Percentiles rank a stretch among this genome's conserved stretches.
phyloP scores from a whole-genome alignment of 768 basidiomycete genomes.

The Fistulinella prunicolor region DNA sequence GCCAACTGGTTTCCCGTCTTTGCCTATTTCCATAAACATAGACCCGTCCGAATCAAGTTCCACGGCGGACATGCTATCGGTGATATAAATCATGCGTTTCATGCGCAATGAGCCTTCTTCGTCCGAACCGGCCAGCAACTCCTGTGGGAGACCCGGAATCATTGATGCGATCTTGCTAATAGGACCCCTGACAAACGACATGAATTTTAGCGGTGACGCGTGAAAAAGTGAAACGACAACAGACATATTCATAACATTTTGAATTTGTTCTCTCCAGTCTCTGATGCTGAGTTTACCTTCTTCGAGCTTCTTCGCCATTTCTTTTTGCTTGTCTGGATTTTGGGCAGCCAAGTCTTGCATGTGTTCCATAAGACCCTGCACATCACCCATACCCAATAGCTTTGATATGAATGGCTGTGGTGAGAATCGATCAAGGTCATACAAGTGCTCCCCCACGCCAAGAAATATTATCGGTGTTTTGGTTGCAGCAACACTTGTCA shows the following conservation, averaged over 20 bases:
- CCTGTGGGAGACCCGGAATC: constrained; percentile 96
- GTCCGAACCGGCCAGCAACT: constrained; percentile 86
- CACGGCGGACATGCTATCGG: constrained; percentile 91
- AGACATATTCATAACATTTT: constrained; percentile 97
- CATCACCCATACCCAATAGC: constrained; percentile 90
- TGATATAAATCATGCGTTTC: constrained; percentile 98
- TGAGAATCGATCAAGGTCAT: constrained; percentile 93
- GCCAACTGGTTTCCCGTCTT: constrained; percentile 80
- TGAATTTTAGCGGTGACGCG: constrained; percentile 6
- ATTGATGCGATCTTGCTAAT: constrained; percentile 97
- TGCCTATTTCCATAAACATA: constrained; percentile 80
- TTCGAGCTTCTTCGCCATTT: constrained; percentile 96
- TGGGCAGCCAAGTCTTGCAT: constrained; percentile 95
- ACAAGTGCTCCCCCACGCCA: constrained; percentile 96
- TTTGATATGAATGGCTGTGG: constrained; percentile 98
- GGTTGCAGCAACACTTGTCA: constrained; percentile 88
- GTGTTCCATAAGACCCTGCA: constrained; percentile 97
- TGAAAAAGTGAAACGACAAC: constrained; percentile 25
- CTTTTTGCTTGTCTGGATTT: constrained; percentile 96
- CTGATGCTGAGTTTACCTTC: constrained; percentile 96
- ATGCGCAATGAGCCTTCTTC: constrained; percentile 88
- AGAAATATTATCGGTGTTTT: constrained; percentile 99
- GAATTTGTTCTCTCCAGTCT: constrained; percentile 97
- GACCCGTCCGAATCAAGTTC: constrained; percentile 96
- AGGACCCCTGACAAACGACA: constrained; percentile 70